Percentiles rank a stretch among this genome's conserved stretches.
Conservation (phyloP, 2,329 filamentous ascomycete genomes). For the Venturia carpophila region DNA sequence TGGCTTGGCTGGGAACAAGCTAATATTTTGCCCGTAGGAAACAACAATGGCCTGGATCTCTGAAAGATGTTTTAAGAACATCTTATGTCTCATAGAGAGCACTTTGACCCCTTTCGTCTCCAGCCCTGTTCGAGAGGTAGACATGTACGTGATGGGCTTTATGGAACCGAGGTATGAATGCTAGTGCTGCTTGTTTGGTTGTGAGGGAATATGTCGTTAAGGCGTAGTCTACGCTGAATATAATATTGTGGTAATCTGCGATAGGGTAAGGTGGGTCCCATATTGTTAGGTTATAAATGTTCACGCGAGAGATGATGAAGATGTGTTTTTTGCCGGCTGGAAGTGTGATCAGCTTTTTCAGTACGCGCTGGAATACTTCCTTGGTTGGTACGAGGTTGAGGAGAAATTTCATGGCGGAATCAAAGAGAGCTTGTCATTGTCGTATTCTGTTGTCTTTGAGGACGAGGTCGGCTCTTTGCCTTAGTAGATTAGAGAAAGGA, state of each 20-base stretch:
- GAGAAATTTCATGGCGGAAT: no score
- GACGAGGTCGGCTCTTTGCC: no score
- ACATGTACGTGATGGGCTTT: no score
- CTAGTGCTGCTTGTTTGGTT: not conserved
- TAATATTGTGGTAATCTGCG: not conserved
- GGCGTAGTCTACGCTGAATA: not conserved
- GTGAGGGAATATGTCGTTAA: not conserved
- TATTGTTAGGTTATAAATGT: not conserved
- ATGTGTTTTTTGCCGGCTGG: not conserved
- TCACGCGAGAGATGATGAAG: not conserved
- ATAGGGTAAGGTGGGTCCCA: not conserved
- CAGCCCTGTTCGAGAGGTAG: no score
- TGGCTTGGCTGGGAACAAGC: not conserved
- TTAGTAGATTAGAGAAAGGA: not conserved
- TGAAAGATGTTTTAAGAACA: not conserved
- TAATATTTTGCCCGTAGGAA: not conserved
- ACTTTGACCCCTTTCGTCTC: no score
- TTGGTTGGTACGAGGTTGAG: no score
- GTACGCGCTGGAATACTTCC: no score
- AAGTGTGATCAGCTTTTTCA: no score
- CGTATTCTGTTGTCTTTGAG: no score
- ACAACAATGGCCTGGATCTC: not conserved
- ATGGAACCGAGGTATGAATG: no score
- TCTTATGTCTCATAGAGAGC: no score
- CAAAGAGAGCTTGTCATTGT: no score